Evolutionary conservation across 225 moss, liverwort and hornwort genomes (phyloP), one percentile per base, ranked within the genome.

Genomic region (Pseudoscleropodium purum): DNA sequence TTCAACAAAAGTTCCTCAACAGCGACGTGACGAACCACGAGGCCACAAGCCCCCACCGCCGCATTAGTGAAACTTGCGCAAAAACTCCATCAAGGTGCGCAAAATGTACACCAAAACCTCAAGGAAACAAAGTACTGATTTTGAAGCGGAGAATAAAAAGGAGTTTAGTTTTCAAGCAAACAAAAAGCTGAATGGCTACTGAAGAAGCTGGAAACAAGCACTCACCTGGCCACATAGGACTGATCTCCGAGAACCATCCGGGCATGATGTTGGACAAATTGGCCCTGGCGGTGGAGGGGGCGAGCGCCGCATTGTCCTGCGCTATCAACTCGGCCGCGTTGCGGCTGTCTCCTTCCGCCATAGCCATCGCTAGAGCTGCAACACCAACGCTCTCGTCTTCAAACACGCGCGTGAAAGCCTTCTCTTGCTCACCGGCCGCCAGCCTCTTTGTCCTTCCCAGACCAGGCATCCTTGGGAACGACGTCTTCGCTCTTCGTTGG

Each of bases 151-250:
- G 47, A 33, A 26, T 12, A 16, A n/a, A 18, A 34, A 62, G 31
- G 12, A 70, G 18, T 49, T 72, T 18, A 2, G n/a, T 7, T 72
- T 65, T 24, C 23, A 41, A 88, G 60, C 70, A 15, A 70, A 61
- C 47, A 30, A 20, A 88, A 13, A 39, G 17, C 25, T 56, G 85
- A 61, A 69, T 43, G 27, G 27, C 29, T 67, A 54, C 57, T 64
- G 76, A 74, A 39, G 65, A 41, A 37, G 82, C 72, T 77, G 86
- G 77, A 91, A 74, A 88, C 89, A 89, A 86, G 86, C 72, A 89
- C 73, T 57, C 87, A 99, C 99, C 99, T 88, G 99, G 99, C 99
- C 99, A 99, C 99, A 99, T 97, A 41, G 97, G 88, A 91, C 97
- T 96, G 79, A 99, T 90, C 94, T 99, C 99, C 43, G 97, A 97